Percentiles rank a stretch among this genome's conserved stretches.
Evolutionary conservation across 2,329 filamentous ascomycete genomes (phyloP).

Genomic region (Nemania bipapillata): DNA sequence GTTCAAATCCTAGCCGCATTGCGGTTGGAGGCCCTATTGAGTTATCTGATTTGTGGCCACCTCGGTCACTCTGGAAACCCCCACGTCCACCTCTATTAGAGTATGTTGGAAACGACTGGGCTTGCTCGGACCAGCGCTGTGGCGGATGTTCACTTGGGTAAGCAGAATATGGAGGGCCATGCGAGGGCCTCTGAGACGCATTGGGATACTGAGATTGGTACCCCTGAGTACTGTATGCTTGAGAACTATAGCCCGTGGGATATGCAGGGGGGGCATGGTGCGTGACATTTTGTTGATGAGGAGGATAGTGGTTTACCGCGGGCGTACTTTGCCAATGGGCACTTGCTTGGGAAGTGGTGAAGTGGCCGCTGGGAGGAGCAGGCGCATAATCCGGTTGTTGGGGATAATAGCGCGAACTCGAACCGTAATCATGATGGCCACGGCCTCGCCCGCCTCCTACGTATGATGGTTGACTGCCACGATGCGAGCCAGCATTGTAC

Average conservation of each 20-base stretch:
- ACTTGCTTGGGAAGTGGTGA: slow-evolving; percentile 46
- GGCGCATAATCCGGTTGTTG: slow-evolving; percentile 46
- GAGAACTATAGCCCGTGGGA: slow-evolving; percentile 49
- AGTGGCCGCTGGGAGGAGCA: slow-evolving; percentile 42
- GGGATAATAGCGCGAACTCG: slow-evolving; percentile 46
- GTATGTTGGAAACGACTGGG: slow-evolving; percentile 48
- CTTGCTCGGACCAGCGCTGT: slow-evolving; percentile 58
- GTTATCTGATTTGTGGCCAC: slow-evolving; percentile 52
- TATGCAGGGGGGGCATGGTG: slow-evolving; percentile 61
- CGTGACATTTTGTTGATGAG: slow-evolving; percentile 42
- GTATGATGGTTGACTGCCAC: slow-evolving; percentile 44
- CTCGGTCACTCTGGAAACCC: slow-evolving; percentile 59
- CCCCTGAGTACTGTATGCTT: slow-evolving; percentile 59
- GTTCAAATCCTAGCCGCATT: slow-evolving; percentile 51
- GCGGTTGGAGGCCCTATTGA: slow-evolving; percentile 46
- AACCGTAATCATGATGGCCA: slow-evolving; percentile 45
- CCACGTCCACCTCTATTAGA: slow-evolving; percentile 56
- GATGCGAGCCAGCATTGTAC: slow-evolving; percentile 55
- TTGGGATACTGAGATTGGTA: slow-evolving; percentile 57
- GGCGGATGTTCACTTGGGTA: slow-evolving; percentile 54
- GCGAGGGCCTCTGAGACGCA: slow-evolving; percentile 48
- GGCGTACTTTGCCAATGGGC: slow-evolving; percentile 52
- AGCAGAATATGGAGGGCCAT: slow-evolving; percentile 56
- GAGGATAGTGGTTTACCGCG: slow-evolving; percentile 45
- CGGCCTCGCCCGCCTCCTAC: slow-evolving; percentile 43